phyloP scores from a whole-genome alignment of 2,329 filamentous ascomycete species.

The Talaromyces piceae region DNA sequence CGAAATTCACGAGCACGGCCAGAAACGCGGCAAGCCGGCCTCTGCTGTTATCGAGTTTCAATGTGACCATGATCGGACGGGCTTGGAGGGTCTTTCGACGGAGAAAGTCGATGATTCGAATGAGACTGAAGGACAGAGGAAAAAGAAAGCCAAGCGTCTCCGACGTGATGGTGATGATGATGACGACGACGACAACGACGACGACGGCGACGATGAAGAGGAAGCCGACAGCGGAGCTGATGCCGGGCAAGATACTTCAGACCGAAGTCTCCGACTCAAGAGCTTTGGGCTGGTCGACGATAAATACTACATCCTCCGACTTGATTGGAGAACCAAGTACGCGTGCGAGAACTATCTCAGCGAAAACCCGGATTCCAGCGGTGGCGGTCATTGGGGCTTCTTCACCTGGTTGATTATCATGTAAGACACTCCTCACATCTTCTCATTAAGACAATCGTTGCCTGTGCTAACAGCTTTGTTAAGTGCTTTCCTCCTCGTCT shows the following conservation, averaged over 20 bases:
- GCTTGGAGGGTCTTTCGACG: slow-evolving; percentile 52
- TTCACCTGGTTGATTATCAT: slow-evolving; percentile 96
- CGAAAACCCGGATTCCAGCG: slow-evolving; percentile 36
- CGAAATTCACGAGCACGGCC: slow-evolving; percentile 16
- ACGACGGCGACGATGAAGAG: neutral
- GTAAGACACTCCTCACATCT: slow-evolving; percentile 54
- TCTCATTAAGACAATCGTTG: slow-evolving; percentile 1
- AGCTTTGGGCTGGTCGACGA: slow-evolving; percentile 59
- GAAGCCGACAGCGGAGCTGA: slow-evolving; percentile 9
- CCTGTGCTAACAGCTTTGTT: slow-evolving; percentile 13
- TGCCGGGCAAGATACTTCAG: slow-evolving; percentile 11
- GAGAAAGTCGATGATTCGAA: slow-evolving; percentile 16
- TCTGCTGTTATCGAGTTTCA: slow-evolving; percentile 72
- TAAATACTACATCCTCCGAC: slow-evolving; percentile 52
- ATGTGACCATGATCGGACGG: slow-evolving; percentile 66
- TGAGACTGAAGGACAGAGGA: slow-evolving; percentile 21
- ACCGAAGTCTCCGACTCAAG: slow-evolving; percentile 65
- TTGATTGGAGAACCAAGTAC: slow-evolving; percentile 83
- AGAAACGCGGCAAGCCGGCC: slow-evolving; percentile 33
- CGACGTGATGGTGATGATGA: slow-evolving; percentile 18
- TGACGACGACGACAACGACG: slow-evolving; percentile 17
- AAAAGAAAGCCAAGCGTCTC: slow-evolving; percentile 1
- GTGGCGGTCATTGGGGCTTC: slow-evolving; percentile 70
- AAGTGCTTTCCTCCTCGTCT: slow-evolving; percentile 78
- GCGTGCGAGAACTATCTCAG: slow-evolving; percentile 62